A percentile compares a stretch with the other conserved stretches of the same genome.
phyloP scores from a whole-genome alignment of 2,329 filamentous ascomycete species.

The Fusarium tjaetaba region DNA sequence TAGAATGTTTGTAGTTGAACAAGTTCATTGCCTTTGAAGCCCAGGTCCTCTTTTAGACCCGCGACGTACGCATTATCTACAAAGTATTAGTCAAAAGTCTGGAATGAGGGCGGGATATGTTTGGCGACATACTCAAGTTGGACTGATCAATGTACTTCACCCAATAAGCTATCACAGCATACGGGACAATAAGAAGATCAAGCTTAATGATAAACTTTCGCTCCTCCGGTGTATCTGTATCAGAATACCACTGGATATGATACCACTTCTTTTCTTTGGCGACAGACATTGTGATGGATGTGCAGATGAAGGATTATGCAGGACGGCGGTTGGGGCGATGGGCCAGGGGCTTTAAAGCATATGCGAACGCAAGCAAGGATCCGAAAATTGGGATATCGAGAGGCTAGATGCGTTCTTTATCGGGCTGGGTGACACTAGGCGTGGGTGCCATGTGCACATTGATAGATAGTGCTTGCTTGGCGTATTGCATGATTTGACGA shows the following conservation, averaged over 20 bases:
- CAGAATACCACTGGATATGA: slow-evolving; percentile 21
- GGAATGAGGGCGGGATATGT: accelerated
- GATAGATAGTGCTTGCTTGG: not conserved
- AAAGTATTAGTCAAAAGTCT: not conserved
- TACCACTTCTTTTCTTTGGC: slow-evolving; percentile 21
- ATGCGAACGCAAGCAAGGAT: not conserved
- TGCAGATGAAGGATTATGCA: not conserved
- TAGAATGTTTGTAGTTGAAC: slow-evolving; percentile 65
- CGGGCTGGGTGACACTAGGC: not conserved
- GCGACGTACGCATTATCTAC: slow-evolving; percentile 65
- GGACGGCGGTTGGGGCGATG: not conserved
- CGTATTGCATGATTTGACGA: slow-evolving; percentile 10
- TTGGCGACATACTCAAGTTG: slow-evolving; percentile 29
- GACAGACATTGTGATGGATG: slow-evolving; percentile 1
- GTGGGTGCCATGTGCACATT: not conserved
- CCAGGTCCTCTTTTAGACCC: slow-evolving; percentile 62
- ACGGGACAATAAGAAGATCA: slow-evolving; percentile 61
- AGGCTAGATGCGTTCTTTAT: not conserved
- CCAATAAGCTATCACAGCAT: slow-evolving; percentile 41
- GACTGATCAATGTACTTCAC: slow-evolving; percentile 43
- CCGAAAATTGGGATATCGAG: not conserved
- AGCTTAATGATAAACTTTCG: slow-evolving; percentile 51
- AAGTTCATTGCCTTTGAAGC: slow-evolving; percentile 62
- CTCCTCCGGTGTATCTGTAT: slow-evolving; percentile 17
- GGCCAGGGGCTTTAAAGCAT: not conserved